Conservation (phyloP, 106 monocot genomes). For the Amphibolis antarctica region DNA sequence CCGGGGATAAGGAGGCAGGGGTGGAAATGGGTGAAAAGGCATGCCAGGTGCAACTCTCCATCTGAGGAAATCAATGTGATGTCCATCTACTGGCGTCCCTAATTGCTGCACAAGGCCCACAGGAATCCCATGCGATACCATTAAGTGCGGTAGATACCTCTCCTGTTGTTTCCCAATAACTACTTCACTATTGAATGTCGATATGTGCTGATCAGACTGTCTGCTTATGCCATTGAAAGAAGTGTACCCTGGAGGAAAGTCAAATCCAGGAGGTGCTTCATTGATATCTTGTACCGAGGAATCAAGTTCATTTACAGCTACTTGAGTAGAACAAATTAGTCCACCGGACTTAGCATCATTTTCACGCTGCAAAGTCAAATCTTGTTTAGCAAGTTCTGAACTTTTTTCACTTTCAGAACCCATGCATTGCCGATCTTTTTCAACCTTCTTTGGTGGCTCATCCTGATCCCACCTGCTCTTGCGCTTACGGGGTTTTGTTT, state of each 20-base stretch:
- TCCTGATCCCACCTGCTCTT: constrained; percentile 75
- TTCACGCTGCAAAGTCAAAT: constrained; percentile 6
- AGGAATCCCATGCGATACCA: constrained; percentile 71
- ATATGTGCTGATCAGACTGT: constrained; percentile 2
- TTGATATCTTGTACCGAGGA: constrained; percentile 8
- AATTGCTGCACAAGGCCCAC: constrained; percentile 43
- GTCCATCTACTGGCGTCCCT: constrained; percentile 21
- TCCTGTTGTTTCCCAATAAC: constrained; percentile 31
- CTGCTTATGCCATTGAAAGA: background rate
- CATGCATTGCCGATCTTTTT: constrained; percentile 7
- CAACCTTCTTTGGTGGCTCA: background rate
- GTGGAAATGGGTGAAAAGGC: constrained; percentile 81
- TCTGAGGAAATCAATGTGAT: background rate
- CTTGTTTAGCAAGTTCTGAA: constrained; percentile 8
- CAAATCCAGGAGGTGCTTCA: constrained; percentile 52
- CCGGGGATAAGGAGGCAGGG: constrained; percentile 55
- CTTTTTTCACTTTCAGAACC: constrained; percentile 4
- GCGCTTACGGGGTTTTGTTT: constrained; percentile 34
- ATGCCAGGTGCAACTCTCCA: constrained; percentile 69
- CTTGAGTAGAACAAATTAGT: constrained; percentile 9
- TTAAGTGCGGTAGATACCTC: constrained; percentile 34
- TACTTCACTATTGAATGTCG: constrained; percentile 9
- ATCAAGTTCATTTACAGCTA: background rate
- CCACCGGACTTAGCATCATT: constrained; percentile 4
- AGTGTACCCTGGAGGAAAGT: background rate